Percentiles rank a stretch among this genome's conserved stretches.
Conservation (phyloP, 768 basidiomycete species). For the Pisolithus marmoratus region DNA sequence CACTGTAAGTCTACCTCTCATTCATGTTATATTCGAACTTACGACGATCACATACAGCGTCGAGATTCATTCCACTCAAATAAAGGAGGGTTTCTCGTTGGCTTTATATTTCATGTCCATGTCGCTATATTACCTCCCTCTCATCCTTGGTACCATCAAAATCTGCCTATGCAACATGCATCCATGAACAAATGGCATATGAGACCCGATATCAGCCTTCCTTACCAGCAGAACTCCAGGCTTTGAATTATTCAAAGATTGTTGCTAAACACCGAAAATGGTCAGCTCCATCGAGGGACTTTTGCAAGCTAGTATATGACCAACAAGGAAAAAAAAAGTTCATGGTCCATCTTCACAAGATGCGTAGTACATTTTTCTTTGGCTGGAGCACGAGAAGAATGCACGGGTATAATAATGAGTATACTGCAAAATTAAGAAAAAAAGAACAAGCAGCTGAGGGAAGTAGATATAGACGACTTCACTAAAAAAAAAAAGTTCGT, state of each 20-base stretch:
- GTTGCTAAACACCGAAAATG: too few relatives aligned
- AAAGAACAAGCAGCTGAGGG: conserved; percentile 51
- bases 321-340: too few relatives aligned
- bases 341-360: not conserved
- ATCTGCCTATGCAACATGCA: conserved; percentile 31
- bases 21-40: not conserved
- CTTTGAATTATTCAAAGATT: too few relatives aligned
- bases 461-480: not conserved
- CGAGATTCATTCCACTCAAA: conserved; percentile 95
- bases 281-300: too few relatives aligned
- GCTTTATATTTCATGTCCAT: conserved; percentile 20
- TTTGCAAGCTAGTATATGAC: too few relatives aligned
- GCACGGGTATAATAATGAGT: conserved; percentile 33
- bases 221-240: too few relatives aligned
- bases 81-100: conserved; percentile 40
- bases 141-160: conserved; percentile 26
- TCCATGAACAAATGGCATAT: conserved; percentile 3
- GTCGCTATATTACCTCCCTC: conserved; percentile 16
- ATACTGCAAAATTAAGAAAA: conserved; percentile 42
- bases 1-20: conserved; percentile 54
- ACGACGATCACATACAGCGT: conserved; percentile 38
- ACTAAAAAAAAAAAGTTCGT: not conserved
- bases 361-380: not conserved
- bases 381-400: conserved; percentile 1
- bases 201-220: not conserved